Base-by-base conservation (phyloP, 805 yeast species). In the Wickerhamomyces mucosus region DNA sequence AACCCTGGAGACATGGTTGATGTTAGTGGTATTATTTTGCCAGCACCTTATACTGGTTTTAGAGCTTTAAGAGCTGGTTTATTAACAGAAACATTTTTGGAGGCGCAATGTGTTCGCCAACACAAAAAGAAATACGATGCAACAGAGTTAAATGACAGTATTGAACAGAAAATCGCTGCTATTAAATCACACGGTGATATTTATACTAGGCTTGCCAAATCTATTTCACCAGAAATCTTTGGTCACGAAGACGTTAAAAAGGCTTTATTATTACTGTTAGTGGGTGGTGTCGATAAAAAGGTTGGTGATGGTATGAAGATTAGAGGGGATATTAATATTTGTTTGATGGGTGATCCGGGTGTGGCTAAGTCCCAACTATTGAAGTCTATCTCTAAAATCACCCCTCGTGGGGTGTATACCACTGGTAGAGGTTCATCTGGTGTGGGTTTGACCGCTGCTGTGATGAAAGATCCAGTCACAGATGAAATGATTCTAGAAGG, bases 331-430 rank as follows among this genome's bases (percentile, higher is more conserved):
- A 83, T 92, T 45, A 92, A 92, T 51, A 72, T 92, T 34, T 80
- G 96, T 61, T 67, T 92, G 32, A 89, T 92, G 96, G 98, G 98
- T 47, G 98, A 92, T 53, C 98, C 98, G 26, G 98, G 98, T 67
- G 98, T 92, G 33, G 98, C 98, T 50, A 92, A 92, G 59, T 92
- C 97, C 3, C 98, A 92, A 67, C 65, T 92, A 50, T 66, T 92
- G 41, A 92, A 92, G 55, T 80, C 94, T 21, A 84, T 92, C 42
- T 70, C 85, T 37, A 85, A 88, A 48, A 81, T 92, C 33, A 92
- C 97, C 4, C 98, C 98, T 19, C 71, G 97, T 51, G 94, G 95
- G 31, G 94, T 92, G 19, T 92, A 92, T 57, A 92, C 98, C 7
- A 92, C 98, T 1, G 98, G 98, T 61, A 76, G 94, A 50, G 98